These are phyloP conservation scores for Ottelia alismoides DNA, from an alignment of 106 monocot genomes.

Conservation along the genomic window DNA sequence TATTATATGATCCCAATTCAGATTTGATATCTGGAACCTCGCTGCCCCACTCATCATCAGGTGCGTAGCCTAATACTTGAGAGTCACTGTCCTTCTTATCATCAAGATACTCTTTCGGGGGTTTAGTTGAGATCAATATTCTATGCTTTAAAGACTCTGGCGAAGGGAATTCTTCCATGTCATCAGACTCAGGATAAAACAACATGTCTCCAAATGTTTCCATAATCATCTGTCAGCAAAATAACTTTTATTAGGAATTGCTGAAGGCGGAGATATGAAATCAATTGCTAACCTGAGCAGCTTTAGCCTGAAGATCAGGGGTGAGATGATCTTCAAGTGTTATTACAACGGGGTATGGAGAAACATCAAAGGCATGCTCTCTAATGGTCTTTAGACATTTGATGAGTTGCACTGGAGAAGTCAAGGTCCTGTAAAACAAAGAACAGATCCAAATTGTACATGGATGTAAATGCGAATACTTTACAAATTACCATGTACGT, in stretches of 20 bases:
- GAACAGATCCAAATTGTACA: neutral
- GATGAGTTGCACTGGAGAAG: constrained; percentile 46
- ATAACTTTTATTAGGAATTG: neutral
- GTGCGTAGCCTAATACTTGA: constrained; percentile 15
- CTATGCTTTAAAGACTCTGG: constrained; percentile 27
- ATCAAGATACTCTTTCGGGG: constrained; percentile 14
- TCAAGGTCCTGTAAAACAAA: constrained; percentile 35
- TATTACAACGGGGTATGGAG: constrained; percentile 50
- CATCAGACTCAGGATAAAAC: constrained; percentile 19
- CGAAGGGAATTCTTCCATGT: constrained; percentile 28
- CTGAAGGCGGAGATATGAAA: neutral
- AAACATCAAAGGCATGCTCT: constrained; percentile 44
- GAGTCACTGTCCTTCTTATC: neutral
- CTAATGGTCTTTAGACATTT: constrained; percentile 54
- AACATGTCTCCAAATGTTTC: constrained; percentile 48
- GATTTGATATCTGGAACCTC: neutral
- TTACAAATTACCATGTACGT: no score
- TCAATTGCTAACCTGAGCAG: constrained; percentile 32
- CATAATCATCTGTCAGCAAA: constrained; percentile 3
- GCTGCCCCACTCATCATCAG: constrained; percentile 4
- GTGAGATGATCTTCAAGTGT: constrained; percentile 79
- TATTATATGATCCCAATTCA: constrained; percentile 21
- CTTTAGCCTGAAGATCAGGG: constrained; percentile 69
- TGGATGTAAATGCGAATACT: no score
- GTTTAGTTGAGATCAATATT: constrained; percentile 30